Evolutionary conservation across 352 stramenopile species (phyloP).

Genomic region (Phytophthora nicotianae): DNA sequence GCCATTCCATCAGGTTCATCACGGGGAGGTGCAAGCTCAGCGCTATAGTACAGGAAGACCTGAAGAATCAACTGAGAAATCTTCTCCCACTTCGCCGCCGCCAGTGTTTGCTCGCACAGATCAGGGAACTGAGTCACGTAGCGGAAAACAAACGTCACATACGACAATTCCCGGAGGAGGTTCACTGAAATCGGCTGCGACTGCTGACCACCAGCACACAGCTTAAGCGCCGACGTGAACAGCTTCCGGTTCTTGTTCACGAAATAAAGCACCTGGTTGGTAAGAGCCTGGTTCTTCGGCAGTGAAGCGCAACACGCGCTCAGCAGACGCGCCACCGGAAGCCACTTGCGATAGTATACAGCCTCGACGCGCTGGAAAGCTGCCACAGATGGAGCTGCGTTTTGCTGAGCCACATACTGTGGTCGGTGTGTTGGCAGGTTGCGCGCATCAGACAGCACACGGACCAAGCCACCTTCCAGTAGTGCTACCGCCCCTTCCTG

Average conservation of each 20-base stretch:
- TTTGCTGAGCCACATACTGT: constrained; percentile 56
- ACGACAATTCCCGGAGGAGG: constrained; percentile 71
- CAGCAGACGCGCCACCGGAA: constrained; percentile 69
- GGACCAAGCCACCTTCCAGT: constrained; percentile 73
- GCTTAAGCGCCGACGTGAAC: constrained; percentile 69
- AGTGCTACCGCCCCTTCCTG: constrained; percentile 70
- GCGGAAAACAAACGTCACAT: constrained; percentile 83
- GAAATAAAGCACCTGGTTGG: constrained; percentile 60
- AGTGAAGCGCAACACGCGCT: constrained; percentile 64
- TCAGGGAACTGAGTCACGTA: constrained; percentile 79
- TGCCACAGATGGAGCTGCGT: constrained; percentile 39
- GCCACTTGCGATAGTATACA: constrained; percentile 81
- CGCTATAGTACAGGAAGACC: constrained; percentile 67
- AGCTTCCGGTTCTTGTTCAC: constrained; percentile 76
- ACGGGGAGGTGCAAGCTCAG: constrained; percentile 52
- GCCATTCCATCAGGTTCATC: constrained; percentile 38
- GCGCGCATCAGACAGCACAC: constrained; percentile 57
- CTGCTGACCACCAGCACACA: constrained; percentile 36
- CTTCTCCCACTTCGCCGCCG: constrained; percentile 74
- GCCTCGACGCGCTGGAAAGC: constrained; percentile 65
- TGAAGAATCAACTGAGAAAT: constrained; percentile 73
- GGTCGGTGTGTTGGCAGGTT: constrained; percentile 77
- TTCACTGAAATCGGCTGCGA: constrained; percentile 52
- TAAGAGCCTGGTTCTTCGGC: constrained; percentile 71
- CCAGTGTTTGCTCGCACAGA: constrained; percentile 66